A percentile compares a stretch with the other conserved stretches of the same genome.
Evolutionary conservation across 2,329 filamentous ascomycete species (phyloP).

Genomic region (Botrytis tulipae): DNA sequence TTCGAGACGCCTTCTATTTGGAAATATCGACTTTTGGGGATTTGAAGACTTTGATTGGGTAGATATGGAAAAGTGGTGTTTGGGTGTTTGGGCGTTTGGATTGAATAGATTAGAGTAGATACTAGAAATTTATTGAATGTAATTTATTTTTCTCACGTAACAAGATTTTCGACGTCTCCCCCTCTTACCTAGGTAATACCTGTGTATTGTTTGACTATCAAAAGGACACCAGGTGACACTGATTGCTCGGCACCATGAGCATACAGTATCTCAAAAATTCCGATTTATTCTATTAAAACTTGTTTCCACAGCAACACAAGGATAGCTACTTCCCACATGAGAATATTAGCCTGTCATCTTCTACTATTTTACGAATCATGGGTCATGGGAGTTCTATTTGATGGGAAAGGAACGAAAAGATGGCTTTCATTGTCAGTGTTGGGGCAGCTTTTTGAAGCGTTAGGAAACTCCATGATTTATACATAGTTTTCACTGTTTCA

Average conservation of each 20-base stretch:
- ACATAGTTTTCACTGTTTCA: no score
- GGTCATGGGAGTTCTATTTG: neutral
- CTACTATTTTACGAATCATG: neutral
- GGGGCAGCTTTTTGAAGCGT: no score
- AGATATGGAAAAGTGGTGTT: neutral
- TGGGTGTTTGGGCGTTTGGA: neutral
- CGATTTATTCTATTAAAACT: neutral
- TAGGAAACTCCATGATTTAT: neutral
- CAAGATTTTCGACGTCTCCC: neutral
- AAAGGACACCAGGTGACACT: neutral
- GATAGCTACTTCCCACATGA: no score
- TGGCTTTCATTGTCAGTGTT: neutral
- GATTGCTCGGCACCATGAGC: neutral
- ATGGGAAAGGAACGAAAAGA: neutral
- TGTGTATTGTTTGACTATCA: neutral
- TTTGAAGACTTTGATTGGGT: neutral
- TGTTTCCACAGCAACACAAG: neutral
- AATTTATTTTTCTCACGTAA: neutral
- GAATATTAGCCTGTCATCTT: no score
- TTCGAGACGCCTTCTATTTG: slow-evolving; percentile 37
- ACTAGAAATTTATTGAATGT: neutral
- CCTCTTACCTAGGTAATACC: neutral
- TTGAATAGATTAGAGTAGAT: neutral
- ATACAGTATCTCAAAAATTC: neutral
- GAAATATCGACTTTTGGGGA: neutral